Evolutionary conservation across 805 yeast species (phyloP).

Genomic region (Schwanniomyces polymorphus): DNA sequence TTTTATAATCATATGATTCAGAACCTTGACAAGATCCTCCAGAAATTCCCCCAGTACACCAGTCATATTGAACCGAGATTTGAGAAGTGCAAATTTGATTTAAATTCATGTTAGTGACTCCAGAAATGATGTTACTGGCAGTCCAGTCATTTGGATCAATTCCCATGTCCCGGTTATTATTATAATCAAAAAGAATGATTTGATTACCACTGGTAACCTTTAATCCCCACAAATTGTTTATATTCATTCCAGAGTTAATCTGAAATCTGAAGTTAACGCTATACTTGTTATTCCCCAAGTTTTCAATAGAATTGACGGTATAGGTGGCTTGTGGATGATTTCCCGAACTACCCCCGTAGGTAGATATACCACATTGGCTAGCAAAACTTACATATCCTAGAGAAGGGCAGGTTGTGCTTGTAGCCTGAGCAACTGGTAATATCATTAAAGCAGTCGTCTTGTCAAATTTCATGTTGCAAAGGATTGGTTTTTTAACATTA

Average conservation of each 20-base stretch:
- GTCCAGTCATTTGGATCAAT: neutral
- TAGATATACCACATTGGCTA: too few species aligned
- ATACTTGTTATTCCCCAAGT: neutral
- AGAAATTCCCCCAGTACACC: neutral
- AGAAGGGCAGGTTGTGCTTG: neutral
- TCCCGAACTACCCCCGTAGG: neutral
- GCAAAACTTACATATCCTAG: neutral
- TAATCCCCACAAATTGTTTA: neutral
- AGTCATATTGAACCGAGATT: slow-evolving; percentile 1
- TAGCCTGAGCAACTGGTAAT: neutral
- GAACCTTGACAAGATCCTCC: neutral
- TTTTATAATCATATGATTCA: neutral
- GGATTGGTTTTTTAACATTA: too few species aligned
- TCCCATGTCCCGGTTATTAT: neutral
- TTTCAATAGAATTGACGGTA: neutral
- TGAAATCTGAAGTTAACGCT: neutral
- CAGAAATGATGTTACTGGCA: neutral
- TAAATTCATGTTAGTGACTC: neutral
- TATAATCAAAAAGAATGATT: neutral
- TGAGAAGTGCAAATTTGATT: neutral
- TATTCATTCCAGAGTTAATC: neutral
- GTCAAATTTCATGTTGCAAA: too few species aligned
- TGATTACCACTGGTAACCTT: neutral
- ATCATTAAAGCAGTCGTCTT: neutral
- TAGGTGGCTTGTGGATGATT: neutral